Evolutionary conservation across 331 rosid genomes (phyloP).

Genomic region (Pyracantha coccinea): DNA sequence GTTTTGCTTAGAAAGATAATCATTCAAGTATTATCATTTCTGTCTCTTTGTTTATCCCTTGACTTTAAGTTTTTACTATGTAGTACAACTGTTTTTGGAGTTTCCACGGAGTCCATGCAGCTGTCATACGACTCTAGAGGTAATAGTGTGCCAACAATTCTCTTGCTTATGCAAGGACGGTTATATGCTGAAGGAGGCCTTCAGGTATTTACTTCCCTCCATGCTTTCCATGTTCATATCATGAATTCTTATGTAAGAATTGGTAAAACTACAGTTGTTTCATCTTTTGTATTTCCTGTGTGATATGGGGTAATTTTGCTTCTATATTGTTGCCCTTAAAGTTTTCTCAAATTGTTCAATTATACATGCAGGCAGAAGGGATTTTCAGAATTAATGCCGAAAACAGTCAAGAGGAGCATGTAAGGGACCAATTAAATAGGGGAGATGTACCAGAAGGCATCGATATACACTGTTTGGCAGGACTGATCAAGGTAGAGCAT

Average conservation of each 20-base stretch:
- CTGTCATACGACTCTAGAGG: constrained; percentile 83
- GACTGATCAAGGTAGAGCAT: constrained; percentile 69
- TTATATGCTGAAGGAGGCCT: constrained; percentile 79
- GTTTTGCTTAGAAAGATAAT: background rate
- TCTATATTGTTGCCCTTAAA: background rate
- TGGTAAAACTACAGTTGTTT: background rate
- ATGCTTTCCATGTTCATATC: background rate
- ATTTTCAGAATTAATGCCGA: constrained; percentile 80
- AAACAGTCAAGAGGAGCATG: constrained; percentile 78
- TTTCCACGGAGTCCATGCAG: constrained; percentile 93
- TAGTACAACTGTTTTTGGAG: constrained; percentile 87
- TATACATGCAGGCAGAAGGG: constrained; percentile 68
- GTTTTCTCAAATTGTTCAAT: constrained; percentile 11
- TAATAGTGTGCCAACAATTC: constrained; percentile 90
- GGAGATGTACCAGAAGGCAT: constrained; percentile 72
- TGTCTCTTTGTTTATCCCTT: constrained; percentile 5
- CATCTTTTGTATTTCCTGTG: background rate
- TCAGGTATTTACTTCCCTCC: constrained; percentile 42
- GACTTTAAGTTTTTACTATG: constrained; percentile 12
- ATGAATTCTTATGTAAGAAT: background rate
- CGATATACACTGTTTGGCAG: constrained; percentile 86
- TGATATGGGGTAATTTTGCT: background rate
- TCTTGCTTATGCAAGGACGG: constrained; percentile 68
- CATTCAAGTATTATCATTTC: background rate
- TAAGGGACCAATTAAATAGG: constrained; percentile 63